Evolutionary conservation across 1,284 basidiomycete species (phyloP).

Genomic region (Fomitopsis schrenkii): DNA sequence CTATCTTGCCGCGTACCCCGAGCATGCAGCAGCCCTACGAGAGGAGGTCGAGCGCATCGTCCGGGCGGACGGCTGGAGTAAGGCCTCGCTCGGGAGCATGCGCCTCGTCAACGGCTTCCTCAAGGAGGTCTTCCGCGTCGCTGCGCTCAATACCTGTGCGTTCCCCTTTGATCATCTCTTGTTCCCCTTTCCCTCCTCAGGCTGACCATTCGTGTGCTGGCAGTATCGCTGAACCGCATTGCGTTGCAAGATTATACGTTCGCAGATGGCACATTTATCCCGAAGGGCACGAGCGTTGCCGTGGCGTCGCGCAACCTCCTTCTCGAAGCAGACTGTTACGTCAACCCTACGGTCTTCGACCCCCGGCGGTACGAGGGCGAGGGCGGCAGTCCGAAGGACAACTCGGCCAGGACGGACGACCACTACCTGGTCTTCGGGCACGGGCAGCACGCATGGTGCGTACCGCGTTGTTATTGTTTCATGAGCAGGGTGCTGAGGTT

Average conservation of each 20-base stretch:
- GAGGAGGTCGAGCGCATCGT: slow-evolving; percentile 39
- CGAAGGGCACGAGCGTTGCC: slow-evolving; percentile 37
- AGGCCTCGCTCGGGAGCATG: slow-evolving; percentile 39
- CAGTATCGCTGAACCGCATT: slow-evolving; percentile 19
- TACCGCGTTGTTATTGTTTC: background rate
- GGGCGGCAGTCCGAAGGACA: slow-evolving; percentile 21
- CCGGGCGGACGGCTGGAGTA: slow-evolving; percentile 40
- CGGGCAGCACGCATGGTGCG: slow-evolving; percentile 27
- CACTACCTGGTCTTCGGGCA: slow-evolving; percentile 25
- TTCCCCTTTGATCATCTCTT: background rate
- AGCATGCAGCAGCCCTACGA: slow-evolving; percentile 36
- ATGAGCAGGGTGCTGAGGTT: background rate
- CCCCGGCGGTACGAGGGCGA: slow-evolving; percentile 42
- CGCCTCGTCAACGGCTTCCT: slow-evolving; percentile 49
- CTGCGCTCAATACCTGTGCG: slow-evolving; percentile 19
- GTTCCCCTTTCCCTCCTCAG: slow-evolving; percentile 9
- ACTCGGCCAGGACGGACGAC: slow-evolving; percentile 18
- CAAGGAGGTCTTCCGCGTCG: slow-evolving; percentile 39
- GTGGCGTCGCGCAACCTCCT: slow-evolving; percentile 38
- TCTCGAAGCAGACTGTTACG: slow-evolving; percentile 36
- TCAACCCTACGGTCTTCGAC: slow-evolving; percentile 36
- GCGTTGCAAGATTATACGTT: slow-evolving; percentile 33
- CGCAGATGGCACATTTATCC: slow-evolving; percentile 38
- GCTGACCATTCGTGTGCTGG: slow-evolving; percentile 9
- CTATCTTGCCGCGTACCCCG: slow-evolving; percentile 36